A percentile compares a stretch with the other conserved stretches of the same genome.
These are phyloP conservation scores for Pleurotus pulmonarius DNA, from an alignment of 768 basidiomycete genomes.

Conservation along the genomic window DNA sequence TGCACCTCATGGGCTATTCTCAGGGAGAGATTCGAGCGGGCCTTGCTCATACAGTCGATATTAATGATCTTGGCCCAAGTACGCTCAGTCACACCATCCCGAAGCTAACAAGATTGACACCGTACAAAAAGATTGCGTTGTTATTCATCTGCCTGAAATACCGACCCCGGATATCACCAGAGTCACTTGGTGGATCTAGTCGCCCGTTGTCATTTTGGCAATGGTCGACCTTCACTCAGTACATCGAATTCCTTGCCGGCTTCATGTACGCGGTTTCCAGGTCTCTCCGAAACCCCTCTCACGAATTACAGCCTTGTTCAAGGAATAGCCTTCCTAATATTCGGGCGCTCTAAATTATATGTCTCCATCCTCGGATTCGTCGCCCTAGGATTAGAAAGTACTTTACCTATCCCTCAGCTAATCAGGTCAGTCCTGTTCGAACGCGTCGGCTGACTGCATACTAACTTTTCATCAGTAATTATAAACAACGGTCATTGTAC, in stretches of 20 bases:
- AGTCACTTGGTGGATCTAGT: slow-evolving; percentile 52
- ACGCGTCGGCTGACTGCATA: slow-evolving; percentile 1
- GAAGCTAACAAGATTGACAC: background rate
- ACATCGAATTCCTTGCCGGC: slow-evolving; percentile 79
- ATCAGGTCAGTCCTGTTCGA: slow-evolving; percentile 48
- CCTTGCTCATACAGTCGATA: slow-evolving; percentile 76
- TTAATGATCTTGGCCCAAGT: slow-evolving; percentile 86
- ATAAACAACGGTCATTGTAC: slow-evolving; percentile 73
- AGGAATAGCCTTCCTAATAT: slow-evolving; percentile 72
- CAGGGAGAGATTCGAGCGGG: slow-evolving; percentile 67
- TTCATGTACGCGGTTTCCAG: slow-evolving; percentile 51
- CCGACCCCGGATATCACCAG: slow-evolving; percentile 57
- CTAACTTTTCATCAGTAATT: slow-evolving; percentile 53
- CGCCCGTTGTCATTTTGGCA: slow-evolving; percentile 83
- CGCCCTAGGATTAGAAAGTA: slow-evolving; percentile 81
- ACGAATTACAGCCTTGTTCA: slow-evolving; percentile 47
- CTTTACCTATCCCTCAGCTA: slow-evolving; percentile 81
- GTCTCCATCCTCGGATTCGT: slow-evolving; percentile 67
- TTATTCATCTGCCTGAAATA: slow-evolving; percentile 81
- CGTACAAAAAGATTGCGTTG: slow-evolving; percentile 55
- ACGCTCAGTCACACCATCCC: slow-evolving; percentile 17
- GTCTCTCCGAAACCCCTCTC: slow-evolving; percentile 20
- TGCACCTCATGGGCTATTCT: slow-evolving; percentile 3
- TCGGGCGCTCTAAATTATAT: slow-evolving; percentile 59
- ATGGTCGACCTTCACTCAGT: slow-evolving; percentile 73